phyloP scores from a whole-genome alignment of 164 flowering plant species.

The Warburgia ugandensis region DNA sequence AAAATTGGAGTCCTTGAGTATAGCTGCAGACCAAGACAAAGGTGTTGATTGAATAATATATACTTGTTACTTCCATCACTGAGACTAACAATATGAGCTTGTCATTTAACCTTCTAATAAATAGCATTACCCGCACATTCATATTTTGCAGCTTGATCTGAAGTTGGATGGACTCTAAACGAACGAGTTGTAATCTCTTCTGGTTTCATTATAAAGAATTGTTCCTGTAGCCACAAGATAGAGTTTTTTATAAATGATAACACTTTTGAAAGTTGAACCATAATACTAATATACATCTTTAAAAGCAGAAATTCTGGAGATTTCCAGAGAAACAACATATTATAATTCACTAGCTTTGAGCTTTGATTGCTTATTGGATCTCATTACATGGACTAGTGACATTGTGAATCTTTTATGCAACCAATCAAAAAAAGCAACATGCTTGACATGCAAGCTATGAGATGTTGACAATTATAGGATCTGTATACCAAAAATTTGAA shows the following conservation, averaged over 20 bases:
- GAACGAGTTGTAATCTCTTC: conserved; percentile 44
- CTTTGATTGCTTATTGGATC: too few relatives aligned
- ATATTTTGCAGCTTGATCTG: conserved; percentile 78
- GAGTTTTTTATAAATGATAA: background rate
- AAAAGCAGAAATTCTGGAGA: too few relatives aligned
- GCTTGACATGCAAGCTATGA: too few relatives aligned
- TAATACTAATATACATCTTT: too few relatives aligned
- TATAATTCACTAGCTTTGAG: too few relatives aligned
- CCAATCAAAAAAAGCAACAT: too few relatives aligned
- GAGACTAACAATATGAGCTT: background rate
- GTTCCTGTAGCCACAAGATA: conserved; percentile 49
- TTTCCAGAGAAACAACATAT: too few relatives aligned
- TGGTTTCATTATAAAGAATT: conserved; percentile 77
- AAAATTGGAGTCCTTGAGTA: conserved; percentile 81
- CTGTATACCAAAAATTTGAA: too few relatives aligned
- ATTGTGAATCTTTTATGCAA: too few relatives aligned
- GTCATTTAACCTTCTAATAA: conserved; percentile 1
- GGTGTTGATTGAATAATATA: background rate
- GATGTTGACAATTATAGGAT: too few relatives aligned
- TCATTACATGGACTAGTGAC: too few relatives aligned
- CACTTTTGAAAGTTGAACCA: background rate
- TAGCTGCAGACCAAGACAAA: conserved; percentile 55
- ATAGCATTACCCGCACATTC: conserved; percentile 48
- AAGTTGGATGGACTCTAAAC: conserved; percentile 60
- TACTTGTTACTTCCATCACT: background rate